phyloP scores from a whole-genome alignment of 805 yeast genomes.

The Kuraishia capsulata region DNA sequence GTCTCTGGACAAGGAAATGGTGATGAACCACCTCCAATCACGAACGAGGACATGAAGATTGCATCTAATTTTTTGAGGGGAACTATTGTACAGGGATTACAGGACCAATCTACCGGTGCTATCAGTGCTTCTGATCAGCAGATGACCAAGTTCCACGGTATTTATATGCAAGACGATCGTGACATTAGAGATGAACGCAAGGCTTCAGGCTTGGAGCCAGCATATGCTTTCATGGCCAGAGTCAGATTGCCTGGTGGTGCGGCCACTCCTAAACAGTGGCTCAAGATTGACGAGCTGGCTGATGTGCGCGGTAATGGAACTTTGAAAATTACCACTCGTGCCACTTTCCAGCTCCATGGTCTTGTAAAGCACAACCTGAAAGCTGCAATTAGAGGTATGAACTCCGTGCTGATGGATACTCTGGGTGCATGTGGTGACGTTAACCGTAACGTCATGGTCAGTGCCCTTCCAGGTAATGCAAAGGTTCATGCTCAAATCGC shows the following conservation, averaged over 20 bases:
- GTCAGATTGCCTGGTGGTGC: constrained; percentile 91
- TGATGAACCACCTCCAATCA: constrained; percentile 84
- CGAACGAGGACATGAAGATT: constrained; percentile 92
- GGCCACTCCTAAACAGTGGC: constrained; percentile 84
- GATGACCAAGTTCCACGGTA: constrained; percentile 94
- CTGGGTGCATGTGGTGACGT: constrained; percentile 99
- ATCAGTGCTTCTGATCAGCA: constrained; percentile 88
- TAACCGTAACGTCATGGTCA: constrained; percentile 87
- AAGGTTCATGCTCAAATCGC: constrained; percentile 72
- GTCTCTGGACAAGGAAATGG: constrained; percentile 75
- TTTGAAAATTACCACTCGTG: constrained; percentile 90
- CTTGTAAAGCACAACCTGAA: constrained; percentile 83
- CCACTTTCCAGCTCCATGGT: constrained; percentile 95
- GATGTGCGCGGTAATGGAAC: constrained; percentile 86
- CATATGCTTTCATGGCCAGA: constrained; percentile 94
- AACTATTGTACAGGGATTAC: constrained; percentile 79
- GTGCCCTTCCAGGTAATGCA: constrained; percentile 83
- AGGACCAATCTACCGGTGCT: constrained; percentile 81
- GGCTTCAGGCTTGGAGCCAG: constrained; percentile 89
- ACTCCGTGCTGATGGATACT: constrained; percentile 83
- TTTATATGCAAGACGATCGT: constrained; percentile 97
- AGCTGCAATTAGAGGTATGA: constrained; percentile 89
- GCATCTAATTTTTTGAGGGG: constrained; percentile 86
- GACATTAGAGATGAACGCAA: constrained; percentile 91
- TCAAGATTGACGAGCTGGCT: constrained; percentile 73